Evolutionary conservation across 345 rosid genomes (phyloP).

Genomic region (Laguncularia racemosa): DNA sequence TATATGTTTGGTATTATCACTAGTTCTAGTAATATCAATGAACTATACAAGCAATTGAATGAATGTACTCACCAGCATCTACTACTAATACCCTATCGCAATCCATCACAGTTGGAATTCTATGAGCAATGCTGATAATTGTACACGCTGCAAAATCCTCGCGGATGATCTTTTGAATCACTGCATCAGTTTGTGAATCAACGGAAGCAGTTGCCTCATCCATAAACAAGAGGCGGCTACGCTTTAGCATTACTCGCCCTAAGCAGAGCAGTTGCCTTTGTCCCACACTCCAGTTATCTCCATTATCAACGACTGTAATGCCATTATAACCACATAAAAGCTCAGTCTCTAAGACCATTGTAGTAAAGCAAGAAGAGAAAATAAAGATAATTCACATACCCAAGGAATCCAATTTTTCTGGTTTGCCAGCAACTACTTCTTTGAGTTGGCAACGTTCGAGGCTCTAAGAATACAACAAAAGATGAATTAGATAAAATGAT

Average conservation of each 20-base stretch:
- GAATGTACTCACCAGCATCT: conserved; percentile 45
- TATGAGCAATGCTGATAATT: conserved; percentile 90
- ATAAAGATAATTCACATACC: conserved; percentile 23
- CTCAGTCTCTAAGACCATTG: background rate
- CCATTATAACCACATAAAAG: background rate
- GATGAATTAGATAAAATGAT: too few relatives aligned
- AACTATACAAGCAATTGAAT: background rate
- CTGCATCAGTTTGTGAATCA: conserved; percentile 87
- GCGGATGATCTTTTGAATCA: conserved; percentile 79
- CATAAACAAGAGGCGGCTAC: conserved; percentile 67
- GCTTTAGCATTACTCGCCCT: conserved; percentile 88
- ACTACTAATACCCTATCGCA: conserved; percentile 81
- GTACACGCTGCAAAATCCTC: conserved; percentile 82
- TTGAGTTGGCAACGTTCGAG: conserved; percentile 89
- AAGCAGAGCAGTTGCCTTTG: conserved; percentile 91
- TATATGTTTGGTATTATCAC: too few relatives aligned
- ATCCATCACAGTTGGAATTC: conserved; percentile 98
- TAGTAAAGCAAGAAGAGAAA: background rate
- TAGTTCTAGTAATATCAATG: background rate
- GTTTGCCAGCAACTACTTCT: conserved; percentile 62
- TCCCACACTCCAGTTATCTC: conserved; percentile 98
- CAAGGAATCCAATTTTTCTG: conserved; percentile 70
- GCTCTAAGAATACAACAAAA: conserved; percentile 31
- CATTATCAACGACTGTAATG: conserved; percentile 72
- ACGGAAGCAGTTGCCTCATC: conserved; percentile 98